Base-by-base conservation (phyloP, 2,329 filamentous ascomycete species). In the Fusarium brachygibbosum region DNA sequence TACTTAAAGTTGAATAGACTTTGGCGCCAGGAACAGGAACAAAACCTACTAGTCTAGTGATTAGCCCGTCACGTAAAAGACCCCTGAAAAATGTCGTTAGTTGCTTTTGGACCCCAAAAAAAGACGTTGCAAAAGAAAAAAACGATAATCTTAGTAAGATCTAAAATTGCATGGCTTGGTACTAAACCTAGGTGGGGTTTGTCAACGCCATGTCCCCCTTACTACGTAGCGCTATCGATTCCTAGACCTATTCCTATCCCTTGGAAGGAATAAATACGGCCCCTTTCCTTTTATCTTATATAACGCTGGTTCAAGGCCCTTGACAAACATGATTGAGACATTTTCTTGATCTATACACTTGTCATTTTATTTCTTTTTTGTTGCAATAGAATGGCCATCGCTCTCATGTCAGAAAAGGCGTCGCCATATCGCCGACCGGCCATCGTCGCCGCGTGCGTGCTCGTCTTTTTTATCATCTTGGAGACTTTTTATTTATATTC, bases 401-500 rank as follows among this genome's bases (percentile, higher is more conserved):
- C 45, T 37, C 25, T 42, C 31, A 65, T 65, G 61, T 53, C 62
- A 17, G 40, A 66, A 14, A 65, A 60, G 42, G 4, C 53, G 6
- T 38, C 46, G n/a, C 28, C 41, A 8, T 65, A 65, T 37, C 62
- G 62, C 25, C 62, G 62, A 28, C 37, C 62, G 21, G 62, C 61
- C 2, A 6, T 44, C 6, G 7, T 66, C 7, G 62, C 62, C 40
- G 16, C 40, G 4, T 35, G 31, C 13, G 53, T 65, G 10, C 56
- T 65, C 9, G 31, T 66, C 10, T 53, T 65, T 25, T 65, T 65
- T 38, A 60, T 65, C 13, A 46, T 65, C 17, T 65, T 65, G 10
- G 62, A 65, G 45, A 53, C 62, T 13, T 66, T 60, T 44, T 65
- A 65, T 23, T 44, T 65, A 25, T 65, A 65, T 31, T 44, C 62